Evolutionary conservation across 352 stramenopile species (phyloP).

Genomic region (Pythium aquatile): DNA sequence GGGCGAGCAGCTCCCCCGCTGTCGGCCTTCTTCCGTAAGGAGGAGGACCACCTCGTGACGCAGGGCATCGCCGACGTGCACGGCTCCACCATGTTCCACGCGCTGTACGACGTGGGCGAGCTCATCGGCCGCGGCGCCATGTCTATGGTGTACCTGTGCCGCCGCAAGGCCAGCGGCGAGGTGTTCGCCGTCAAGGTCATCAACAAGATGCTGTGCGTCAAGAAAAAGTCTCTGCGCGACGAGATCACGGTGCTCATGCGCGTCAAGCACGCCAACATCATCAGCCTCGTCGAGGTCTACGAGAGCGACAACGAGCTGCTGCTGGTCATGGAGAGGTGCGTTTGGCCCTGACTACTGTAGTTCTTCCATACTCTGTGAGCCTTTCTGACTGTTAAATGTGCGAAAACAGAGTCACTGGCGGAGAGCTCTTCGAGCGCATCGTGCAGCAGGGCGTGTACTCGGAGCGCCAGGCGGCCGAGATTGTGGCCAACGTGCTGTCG

Average conservation of each 20-base stretch:
- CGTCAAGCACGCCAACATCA: slow-evolving; percentile 87
- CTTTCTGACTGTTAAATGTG: not conserved
- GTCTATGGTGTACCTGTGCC: slow-evolving; percentile 85
- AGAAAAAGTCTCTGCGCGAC: slow-evolving; percentile 85
- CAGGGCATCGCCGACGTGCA: slow-evolving; percentile 83
- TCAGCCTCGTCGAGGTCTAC: slow-evolving; percentile 84
- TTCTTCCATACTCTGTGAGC: not conserved
- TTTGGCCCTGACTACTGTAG: not conserved
- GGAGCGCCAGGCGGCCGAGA: slow-evolving; percentile 74
- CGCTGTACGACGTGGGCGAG: slow-evolving; percentile 86
- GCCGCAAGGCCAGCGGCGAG: slow-evolving; percentile 76
- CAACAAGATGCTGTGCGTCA: slow-evolving; percentile 84
- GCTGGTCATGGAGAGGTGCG: slow-evolving; percentile 81
- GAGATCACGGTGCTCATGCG: slow-evolving; percentile 85
- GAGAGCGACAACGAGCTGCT: slow-evolving; percentile 86
- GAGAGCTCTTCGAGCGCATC: slow-evolving; percentile 84
- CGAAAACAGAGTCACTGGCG: slow-evolving; percentile 61
- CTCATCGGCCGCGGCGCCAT: slow-evolving; percentile 79
- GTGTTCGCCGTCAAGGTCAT: slow-evolving; percentile 88
- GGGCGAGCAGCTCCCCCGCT: slow-evolving; percentile 60
- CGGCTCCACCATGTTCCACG: slow-evolving; percentile 84
- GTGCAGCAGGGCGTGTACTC: slow-evolving; percentile 81
- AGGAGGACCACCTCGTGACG: slow-evolving; percentile 81
- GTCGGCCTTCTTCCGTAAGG: slow-evolving; percentile 87
- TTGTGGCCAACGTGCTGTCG: slow-evolving; percentile 68